These are phyloP conservation scores for Agaricus blazei DNA, from an alignment of 768 basidiomycete species.

Conservation along the genomic window DNA sequence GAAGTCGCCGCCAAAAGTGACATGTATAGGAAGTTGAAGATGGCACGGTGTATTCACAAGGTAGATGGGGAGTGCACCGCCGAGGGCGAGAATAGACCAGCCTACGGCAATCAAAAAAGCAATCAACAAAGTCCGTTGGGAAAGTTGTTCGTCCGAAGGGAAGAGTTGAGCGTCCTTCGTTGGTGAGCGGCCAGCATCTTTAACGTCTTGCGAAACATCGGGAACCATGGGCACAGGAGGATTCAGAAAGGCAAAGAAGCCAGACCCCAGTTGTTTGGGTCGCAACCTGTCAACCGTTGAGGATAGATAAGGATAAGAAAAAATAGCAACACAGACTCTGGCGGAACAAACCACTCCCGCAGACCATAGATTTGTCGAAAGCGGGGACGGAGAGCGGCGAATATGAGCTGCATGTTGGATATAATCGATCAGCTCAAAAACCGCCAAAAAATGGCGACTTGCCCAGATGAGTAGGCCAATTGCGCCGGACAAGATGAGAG, in stretches of 20 bases:
- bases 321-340: slow-evolving; percentile 44
- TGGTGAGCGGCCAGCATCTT: slow-evolving; percentile 45
- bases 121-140: slow-evolving; percentile 66
- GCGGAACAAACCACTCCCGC: slow-evolving; percentile 74
- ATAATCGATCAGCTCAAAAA: slow-evolving; percentile 3
- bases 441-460: slow-evolving; percentile 19
- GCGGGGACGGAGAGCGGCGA: slow-evolving; percentile 63
- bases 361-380: slow-evolving; percentile 68
- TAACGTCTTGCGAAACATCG: slow-evolving; percentile 47
- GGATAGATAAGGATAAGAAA: background rate
- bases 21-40: slow-evolving; percentile 38
- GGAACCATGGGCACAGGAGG: slow-evolving; percentile 68
- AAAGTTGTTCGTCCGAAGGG: slow-evolving; percentile 72
- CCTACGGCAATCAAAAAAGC: slow-evolving; percentile 58
- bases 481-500: slow-evolving; percentile 49
- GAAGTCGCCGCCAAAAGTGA: slow-evolving; percentile 51
- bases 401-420: slow-evolving; percentile 43
- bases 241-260: slow-evolving; percentile 64
- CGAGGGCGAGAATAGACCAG: slow-evolving; percentile 66
- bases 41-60: slow-evolving; percentile 66
- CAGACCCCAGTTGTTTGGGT: slow-evolving; percentile 52
- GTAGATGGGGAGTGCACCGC: slow-evolving; percentile 70
- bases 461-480: slow-evolving; percentile 71
- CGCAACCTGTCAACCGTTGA: slow-evolving; percentile 40
- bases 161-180: slow-evolving; percentile 51